These are phyloP conservation scores for Vinca minor DNA, from an alignment of 257 asterid genomes.

Conservation along the genomic window DNA sequence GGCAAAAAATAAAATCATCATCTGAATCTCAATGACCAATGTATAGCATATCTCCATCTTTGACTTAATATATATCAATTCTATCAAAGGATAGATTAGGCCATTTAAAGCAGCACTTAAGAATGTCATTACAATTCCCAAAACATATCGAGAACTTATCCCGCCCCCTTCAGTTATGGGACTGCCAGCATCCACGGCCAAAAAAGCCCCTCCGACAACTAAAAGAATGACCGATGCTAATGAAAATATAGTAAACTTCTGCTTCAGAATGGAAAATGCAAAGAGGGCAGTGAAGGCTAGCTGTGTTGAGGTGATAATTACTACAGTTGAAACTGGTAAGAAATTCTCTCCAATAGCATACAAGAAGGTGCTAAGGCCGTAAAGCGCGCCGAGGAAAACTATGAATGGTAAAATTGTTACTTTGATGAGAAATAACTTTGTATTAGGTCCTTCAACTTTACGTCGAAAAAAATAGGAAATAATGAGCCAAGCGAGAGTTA, in stretches of 20 bases:
- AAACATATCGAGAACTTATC: neutral
- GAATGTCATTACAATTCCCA: neutral
- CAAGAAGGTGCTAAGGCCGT: conserved; percentile 6
- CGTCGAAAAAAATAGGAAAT: conserved; percentile 14
- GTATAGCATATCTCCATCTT: no score
- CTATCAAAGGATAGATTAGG: neutral
- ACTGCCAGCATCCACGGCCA: conserved; percentile 11
- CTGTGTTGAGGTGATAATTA: conserved; percentile 6
- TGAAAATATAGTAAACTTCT: conserved; percentile 18
- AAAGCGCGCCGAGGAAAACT: conserved; percentile 8
- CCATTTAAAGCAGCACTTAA: neutral
- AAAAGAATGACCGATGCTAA: conserved; percentile 16
- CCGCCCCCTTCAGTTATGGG: neutral
- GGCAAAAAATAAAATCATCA: neutral
- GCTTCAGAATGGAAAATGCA: conserved; percentile 23
- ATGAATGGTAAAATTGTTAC: neutral
- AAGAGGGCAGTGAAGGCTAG: conserved; percentile 20
- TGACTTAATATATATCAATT: neutral
- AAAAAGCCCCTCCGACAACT: conserved; percentile 13
- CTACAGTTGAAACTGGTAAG: conserved; percentile 21
- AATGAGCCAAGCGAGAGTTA: conserved; percentile 14
- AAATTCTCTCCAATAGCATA: conserved; percentile 8
- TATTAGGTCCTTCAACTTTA: neutral
- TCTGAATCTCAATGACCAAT: neutral
- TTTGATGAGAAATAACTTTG: conserved; percentile 12